Conservation (phyloP, 2,329 filamentous ascomycete genomes). For the Dothistroma septosporum region DNA sequence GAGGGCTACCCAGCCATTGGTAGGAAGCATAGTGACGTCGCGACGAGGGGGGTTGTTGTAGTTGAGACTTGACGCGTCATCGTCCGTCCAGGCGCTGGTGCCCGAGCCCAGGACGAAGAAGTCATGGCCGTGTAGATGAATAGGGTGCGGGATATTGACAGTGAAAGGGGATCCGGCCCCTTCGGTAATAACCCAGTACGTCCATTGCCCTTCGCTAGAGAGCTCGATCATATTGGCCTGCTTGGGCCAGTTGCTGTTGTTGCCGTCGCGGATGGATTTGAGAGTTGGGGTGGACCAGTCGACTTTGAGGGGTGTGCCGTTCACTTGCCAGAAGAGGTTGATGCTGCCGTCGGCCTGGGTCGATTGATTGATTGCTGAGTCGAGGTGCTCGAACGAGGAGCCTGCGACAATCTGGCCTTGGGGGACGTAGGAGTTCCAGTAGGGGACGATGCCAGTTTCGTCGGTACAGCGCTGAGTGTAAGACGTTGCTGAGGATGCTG, state of each 20-base stretch:
- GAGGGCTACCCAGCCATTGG: constrained; percentile 38
- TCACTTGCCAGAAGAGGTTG: constrained; percentile 40
- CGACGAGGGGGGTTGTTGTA: constrained; percentile 39
- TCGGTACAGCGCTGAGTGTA: constrained; percentile 42
- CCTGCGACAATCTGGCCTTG: constrained; percentile 27
- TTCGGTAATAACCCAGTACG: constrained; percentile 36
- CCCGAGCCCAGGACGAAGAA: constrained; percentile 33
- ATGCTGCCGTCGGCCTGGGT: constrained; percentile 28
- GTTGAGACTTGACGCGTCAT: constrained; percentile 26
- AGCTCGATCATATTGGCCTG: constrained; percentile 39
- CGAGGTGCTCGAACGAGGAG: constrained; percentile 24
- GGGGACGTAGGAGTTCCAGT: constrained; percentile 36
- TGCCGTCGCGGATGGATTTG: constrained; percentile 39
- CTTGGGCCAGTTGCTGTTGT: constrained; percentile 35
- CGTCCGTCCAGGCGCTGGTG: constrained; percentile 23
- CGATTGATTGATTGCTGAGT: constrained; percentile 29
- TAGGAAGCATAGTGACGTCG: constrained; percentile 39
- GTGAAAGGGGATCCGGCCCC: constrained; percentile 26
- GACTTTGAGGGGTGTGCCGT: constrained; percentile 42
- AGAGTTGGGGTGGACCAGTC: constrained; percentile 45
- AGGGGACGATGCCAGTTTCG: constrained; percentile 38
- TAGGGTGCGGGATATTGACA: constrained; percentile 33
- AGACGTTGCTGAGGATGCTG: constrained; percentile 30
- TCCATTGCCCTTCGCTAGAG: constrained; percentile 26
- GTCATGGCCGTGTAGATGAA: constrained; percentile 33